Conservation (phyloP, 306 rosid genomes). For the Citrullus amarus region DNA sequence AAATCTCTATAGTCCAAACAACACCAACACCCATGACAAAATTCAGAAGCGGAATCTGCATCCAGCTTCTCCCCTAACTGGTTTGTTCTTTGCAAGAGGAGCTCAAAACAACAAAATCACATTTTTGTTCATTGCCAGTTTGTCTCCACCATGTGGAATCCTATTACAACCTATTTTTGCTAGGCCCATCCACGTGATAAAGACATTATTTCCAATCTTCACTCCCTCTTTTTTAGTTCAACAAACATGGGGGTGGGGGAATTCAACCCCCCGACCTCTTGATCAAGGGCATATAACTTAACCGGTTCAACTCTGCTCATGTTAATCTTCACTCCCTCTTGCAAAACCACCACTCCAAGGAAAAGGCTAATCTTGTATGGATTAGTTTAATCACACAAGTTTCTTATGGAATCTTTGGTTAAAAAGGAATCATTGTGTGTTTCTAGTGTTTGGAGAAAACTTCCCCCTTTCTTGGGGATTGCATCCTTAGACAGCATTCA, state of each 20-base stretch:
- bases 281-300: no score
- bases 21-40: background rate
- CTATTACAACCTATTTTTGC: background rate
- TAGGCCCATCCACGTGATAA: background rate
- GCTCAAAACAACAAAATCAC: background rate
- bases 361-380: background rate
- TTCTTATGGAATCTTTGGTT: background rate
- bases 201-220: background rate
- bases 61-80: background rate
- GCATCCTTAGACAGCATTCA: background rate
- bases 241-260: background rate
- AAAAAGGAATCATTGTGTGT: background rate
- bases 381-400: background rate
- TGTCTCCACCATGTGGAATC: background rate
- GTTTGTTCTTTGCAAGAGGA: background rate
- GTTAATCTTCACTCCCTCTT: no score
- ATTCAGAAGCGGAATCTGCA: background rate
- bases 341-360: background rate
- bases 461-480: background rate
- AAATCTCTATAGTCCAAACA: background rate
- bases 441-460: background rate
- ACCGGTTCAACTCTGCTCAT: no score
- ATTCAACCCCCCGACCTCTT: no score
- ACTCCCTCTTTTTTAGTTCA: background rate
- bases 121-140: background rate